These are phyloP conservation scores for Plantago ovata DNA, from an alignment of 257 asterid species.

Conservation along the genomic window DNA sequence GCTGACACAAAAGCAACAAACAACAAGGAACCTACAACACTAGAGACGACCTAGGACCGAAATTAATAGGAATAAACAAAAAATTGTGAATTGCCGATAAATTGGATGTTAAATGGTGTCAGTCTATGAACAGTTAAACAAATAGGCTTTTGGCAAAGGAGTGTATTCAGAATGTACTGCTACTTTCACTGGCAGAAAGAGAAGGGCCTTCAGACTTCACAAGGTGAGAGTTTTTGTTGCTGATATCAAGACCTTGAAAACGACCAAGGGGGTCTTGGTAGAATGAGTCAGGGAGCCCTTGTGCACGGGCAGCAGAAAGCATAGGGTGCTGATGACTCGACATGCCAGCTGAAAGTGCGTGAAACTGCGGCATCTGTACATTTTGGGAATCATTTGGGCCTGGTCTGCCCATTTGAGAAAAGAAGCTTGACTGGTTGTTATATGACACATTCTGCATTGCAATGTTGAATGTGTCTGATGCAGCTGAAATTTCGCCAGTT, in stretches of 20 bases:
- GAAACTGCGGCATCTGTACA: constrained; percentile 61
- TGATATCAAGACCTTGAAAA: constrained; percentile 57
- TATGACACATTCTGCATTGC: constrained; percentile 70
- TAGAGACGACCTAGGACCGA: constrained; percentile 21
- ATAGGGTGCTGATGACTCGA: constrained; percentile 44
- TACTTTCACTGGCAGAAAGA: constrained; percentile 59
- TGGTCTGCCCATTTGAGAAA: constrained; percentile 46
- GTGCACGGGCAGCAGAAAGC: neutral
- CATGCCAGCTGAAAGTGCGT: constrained; percentile 46
- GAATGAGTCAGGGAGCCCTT: constrained; percentile 11
- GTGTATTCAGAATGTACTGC: constrained; percentile 51
- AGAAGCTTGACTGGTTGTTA: constrained; percentile 51
- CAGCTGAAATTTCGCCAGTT: constrained; percentile 64
- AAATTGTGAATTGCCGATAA: constrained; percentile 20
- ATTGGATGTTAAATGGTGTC: constrained; percentile 35
- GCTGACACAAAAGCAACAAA: constrained; percentile 21
- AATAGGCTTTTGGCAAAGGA: constrained; percentile 22
- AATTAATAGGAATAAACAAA: constrained; percentile 21
- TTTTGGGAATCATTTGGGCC: constrained; percentile 42
- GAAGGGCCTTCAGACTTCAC: constrained; percentile 62
- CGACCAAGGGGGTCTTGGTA: constrained; percentile 17
- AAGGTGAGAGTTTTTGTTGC: constrained; percentile 41
- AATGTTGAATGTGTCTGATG: constrained; percentile 48
- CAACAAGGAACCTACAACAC: constrained; percentile 23
- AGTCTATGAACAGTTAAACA: constrained; percentile 62